These are phyloP conservation scores for Saccharata proteae DNA, from an alignment of 2,329 filamentous ascomycete species.

Conservation along the genomic window DNA sequence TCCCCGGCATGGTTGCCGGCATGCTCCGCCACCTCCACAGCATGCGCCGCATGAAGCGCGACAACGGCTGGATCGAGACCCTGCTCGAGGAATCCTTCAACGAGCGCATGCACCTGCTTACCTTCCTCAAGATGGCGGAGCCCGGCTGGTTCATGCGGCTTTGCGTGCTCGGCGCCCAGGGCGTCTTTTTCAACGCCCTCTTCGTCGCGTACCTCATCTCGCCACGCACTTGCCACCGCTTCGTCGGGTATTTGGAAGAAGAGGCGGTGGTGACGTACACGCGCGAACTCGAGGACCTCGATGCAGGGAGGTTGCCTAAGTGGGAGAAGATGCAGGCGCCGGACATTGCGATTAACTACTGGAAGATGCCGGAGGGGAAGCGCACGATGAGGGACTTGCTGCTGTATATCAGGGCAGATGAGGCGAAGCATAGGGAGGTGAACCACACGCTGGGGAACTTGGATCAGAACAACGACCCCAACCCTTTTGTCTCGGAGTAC, in stretches of 20 bases:
- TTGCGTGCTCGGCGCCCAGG: constrained; percentile 85
- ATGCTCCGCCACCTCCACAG: constrained; percentile 85
- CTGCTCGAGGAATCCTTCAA: constrained; percentile 85
- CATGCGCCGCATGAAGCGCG: constrained; percentile 72
- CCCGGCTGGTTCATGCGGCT: constrained; percentile 82
- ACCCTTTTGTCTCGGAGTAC: constrained; percentile 80
- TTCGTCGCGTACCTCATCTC: constrained; percentile 82
- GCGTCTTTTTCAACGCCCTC: constrained; percentile 91
- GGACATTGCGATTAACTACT: constrained; percentile 83
- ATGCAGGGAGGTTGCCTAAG: constrained; percentile 67
- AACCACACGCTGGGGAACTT: constrained; percentile 92
- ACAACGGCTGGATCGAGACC: constrained; percentile 94
- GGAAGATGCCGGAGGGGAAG: constrained; percentile 79
- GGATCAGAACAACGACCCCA: constrained; percentile 74
- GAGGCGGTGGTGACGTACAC: constrained; percentile 96
- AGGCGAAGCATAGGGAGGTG: constrained; percentile 63
- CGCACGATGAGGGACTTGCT: constrained; percentile 77
- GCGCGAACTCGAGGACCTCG: constrained; percentile 74
- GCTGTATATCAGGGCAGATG: constrained; percentile 59
- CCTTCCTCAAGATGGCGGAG: constrained; percentile 83
- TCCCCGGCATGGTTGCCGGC: constrained; percentile 92
- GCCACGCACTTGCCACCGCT: constrained; percentile 81
- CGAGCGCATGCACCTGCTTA: constrained; percentile 85
- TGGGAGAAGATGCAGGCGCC: constrained; percentile 73
- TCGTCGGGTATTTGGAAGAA: constrained; percentile 94